Conservation (phyloP, 768 basidiomycete genomes). For the Hygrocybe coccinea region DNA sequence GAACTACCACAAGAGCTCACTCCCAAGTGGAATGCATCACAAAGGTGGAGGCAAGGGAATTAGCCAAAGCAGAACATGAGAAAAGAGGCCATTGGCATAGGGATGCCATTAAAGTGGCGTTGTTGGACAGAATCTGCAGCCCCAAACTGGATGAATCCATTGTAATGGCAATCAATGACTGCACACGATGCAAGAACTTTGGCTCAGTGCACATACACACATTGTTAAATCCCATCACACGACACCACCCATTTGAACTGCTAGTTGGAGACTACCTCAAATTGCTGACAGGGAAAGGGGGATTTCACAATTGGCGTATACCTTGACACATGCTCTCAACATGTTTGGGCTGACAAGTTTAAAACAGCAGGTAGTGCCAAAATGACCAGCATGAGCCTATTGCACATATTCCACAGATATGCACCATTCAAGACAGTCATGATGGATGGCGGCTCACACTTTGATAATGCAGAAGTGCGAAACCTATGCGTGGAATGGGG, state of each 20-base stretch:
- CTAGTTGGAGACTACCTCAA: background rate
- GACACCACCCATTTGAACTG: background rate
- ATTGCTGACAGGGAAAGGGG: background rate
- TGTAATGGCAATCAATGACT: background rate
- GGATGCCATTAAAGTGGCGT: background rate
- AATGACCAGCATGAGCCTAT: too few species aligned
- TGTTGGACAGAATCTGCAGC: background rate
- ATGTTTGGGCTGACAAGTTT: too few species aligned
- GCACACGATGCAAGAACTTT: background rate
- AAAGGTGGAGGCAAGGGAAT: constrained; percentile 5
- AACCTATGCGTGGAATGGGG: too few species aligned
- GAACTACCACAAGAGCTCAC: constrained; percentile 12
- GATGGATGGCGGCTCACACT: too few species aligned
- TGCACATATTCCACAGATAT: too few species aligned
- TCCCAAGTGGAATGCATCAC: constrained; percentile 26
- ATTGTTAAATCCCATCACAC: background rate
- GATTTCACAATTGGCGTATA: too few species aligned
- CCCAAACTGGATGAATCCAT: background rate
- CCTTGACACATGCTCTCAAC: too few species aligned
- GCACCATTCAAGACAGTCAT: too few species aligned
- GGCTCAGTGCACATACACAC: background rate
- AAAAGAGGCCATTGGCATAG: background rate
- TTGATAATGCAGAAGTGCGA: too few species aligned
- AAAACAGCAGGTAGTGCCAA: too few species aligned
- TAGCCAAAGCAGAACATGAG: background rate